These are phyloP conservation scores for Adansonia digitata DNA, from an alignment of 345 rosid genomes.

Conservation along the genomic window DNA sequence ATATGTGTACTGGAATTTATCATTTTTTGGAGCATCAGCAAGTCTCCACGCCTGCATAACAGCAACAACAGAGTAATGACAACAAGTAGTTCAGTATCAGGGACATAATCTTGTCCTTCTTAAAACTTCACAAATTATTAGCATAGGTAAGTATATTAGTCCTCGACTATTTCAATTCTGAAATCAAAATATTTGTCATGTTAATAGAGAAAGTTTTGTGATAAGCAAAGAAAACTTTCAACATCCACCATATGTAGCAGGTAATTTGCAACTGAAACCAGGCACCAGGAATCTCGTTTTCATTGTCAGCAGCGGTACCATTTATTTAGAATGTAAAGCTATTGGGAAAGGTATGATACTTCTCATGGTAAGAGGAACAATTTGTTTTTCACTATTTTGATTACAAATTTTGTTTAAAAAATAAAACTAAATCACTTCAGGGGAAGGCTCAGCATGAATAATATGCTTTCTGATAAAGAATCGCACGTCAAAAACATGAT, in stretches of 20 bases:
- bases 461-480: not conserved
- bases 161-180: not conserved
- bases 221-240: not conserved
- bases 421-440: not conserved
- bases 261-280: not conserved
- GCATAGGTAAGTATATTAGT: not conserved
- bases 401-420: not conserved
- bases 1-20: slow-evolving; percentile 68
- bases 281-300: not conserved
- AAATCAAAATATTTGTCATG: not conserved
- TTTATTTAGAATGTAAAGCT: not conserved
- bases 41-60: slow-evolving; percentile 63
- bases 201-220: not conserved
- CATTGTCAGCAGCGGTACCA: not conserved
- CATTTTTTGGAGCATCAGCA: slow-evolving; percentile 66
- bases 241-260: not conserved
- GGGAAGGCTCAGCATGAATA: not conserved
- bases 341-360: not conserved
- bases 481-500: not conserved
- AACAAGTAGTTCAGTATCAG: not conserved
- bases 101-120: not conserved
- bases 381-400: not conserved
- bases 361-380: not conserved
- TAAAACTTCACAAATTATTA: not conserved
- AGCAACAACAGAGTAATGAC: not conserved